These are phyloP conservation scores for Seminavis robusta DNA, from an alignment of 108 stramenopile species.

Conservation along the genomic window DNA sequence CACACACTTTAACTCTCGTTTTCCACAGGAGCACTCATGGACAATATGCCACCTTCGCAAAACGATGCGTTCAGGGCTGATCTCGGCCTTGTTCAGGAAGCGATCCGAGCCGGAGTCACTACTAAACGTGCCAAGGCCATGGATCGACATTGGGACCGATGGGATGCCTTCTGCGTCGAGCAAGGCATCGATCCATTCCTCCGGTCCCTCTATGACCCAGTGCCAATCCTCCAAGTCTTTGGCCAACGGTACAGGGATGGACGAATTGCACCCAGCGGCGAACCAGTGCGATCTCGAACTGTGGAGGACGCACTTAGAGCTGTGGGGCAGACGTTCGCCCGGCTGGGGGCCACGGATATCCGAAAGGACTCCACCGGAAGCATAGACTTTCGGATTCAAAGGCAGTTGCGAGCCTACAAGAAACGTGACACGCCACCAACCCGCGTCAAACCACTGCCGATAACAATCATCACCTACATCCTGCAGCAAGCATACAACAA, in stretches of 20 bases:
- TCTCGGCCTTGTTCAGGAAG: slow-evolving; percentile 1
- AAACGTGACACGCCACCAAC: slow-evolving; percentile 15
- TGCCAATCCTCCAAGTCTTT: slow-evolving; percentile 23
- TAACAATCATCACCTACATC: not conserved
- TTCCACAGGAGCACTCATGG: slow-evolving; percentile 6
- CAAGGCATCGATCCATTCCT: slow-evolving; percentile 11
- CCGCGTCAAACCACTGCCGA: slow-evolving; percentile 6
- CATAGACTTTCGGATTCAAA: slow-evolving; percentile 5
- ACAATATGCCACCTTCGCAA: not conserved
- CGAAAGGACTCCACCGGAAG: slow-evolving; percentile 1
- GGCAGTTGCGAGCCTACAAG: not conserved
- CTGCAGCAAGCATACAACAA: not conserved
- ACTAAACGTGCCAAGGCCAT: slow-evolving; percentile 1
- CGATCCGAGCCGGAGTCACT: slow-evolving; percentile 3
- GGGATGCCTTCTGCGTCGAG: not conserved
- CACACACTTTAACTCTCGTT: slow-evolving; percentile 2
- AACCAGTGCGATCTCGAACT: slow-evolving; percentile 18
- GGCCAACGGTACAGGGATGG: slow-evolving; percentile 10
- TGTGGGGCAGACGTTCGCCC: slow-evolving; percentile 26
- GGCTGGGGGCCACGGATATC: slow-evolving; percentile 9
- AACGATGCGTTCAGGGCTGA: slow-evolving; percentile 6
- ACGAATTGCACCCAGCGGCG: slow-evolving; percentile 7
- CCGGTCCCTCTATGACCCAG: slow-evolving; percentile 8
- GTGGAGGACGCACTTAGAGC: slow-evolving; percentile 35
- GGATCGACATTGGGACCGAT: not conserved